These are phyloP conservation scores for Exophiala oligosperma DNA, from an alignment of 2,329 filamentous ascomycete species.

Conservation along the genomic window DNA sequence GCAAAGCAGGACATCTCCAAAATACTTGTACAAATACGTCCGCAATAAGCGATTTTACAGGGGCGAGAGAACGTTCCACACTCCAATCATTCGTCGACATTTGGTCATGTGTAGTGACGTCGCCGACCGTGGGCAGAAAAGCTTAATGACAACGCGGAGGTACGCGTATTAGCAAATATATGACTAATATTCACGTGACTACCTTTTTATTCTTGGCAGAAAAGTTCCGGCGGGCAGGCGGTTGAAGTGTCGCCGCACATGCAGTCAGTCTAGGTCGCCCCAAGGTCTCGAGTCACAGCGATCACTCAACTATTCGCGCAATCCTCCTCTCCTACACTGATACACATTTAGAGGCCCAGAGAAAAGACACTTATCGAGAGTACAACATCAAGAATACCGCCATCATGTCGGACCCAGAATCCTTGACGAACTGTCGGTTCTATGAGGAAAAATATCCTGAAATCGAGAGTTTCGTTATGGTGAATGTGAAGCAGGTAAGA, in stretches of 20 bases:
- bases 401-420: constrained; percentile 47
- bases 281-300: background rate
- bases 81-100: background rate
- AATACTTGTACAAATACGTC: background rate
- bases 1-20: background rate
- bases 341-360: no score
- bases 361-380: no score
- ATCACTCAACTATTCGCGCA: background rate
- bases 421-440: constrained; percentile 93
- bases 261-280: background rate
- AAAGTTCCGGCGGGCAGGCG: constrained; percentile 1
- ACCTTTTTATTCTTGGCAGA: background rate
- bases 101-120: background rate
- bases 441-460: constrained; percentile 98
- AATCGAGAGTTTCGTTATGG: constrained; percentile 99
- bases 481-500: constrained; percentile 93
- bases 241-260: constrained; percentile 2
- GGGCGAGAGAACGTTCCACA: background rate
- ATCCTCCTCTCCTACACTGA: no score
- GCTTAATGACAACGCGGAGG: background rate
- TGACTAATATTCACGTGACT: background rate
- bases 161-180: background rate
- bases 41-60: background rate
- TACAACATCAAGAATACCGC: background rate
- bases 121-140: background rate